Evolutionary conservation across 106 monocot genomes (phyloP).

Genomic region (Apostasia shenzhenica): DNA sequence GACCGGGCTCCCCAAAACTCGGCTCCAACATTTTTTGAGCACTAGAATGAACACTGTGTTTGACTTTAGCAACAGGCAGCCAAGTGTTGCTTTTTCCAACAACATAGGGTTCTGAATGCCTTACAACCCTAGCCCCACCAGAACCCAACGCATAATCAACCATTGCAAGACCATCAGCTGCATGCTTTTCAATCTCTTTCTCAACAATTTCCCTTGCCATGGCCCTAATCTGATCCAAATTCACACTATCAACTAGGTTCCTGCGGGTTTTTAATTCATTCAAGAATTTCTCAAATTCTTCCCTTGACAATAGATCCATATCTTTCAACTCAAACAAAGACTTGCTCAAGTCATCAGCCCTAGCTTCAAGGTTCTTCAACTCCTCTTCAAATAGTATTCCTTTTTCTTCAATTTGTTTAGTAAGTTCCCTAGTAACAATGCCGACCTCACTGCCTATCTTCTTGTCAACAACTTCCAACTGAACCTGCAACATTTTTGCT

Average conservation of each 20-base stretch:
- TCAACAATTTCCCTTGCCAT: slow-evolving; percentile 44
- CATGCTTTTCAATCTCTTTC: slow-evolving; percentile 61
- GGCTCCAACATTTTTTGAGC: slow-evolving; percentile 91
- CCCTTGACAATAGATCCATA: slow-evolving; percentile 39
- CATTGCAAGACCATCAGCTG: slow-evolving; percentile 55
- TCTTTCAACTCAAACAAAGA: slow-evolving; percentile 39
- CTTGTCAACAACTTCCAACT: slow-evolving; percentile 69
- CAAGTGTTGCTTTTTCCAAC: slow-evolving; percentile 27
- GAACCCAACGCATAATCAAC: slow-evolving; percentile 57
- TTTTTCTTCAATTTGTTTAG: slow-evolving; percentile 45
- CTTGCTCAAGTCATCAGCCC: slow-evolving; percentile 37
- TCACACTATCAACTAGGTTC: slow-evolving; percentile 18
- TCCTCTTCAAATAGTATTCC: slow-evolving; percentile 31
- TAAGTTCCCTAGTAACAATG: slow-evolving; percentile 20
- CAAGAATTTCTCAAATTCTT: slow-evolving; percentile 38
- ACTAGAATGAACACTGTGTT: slow-evolving; percentile 30
- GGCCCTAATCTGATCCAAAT: slow-evolving; percentile 39
- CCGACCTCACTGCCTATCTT: slow-evolving; percentile 51
- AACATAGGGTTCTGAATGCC: slow-evolving; percentile 44
- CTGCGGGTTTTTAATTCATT: slow-evolving; percentile 21
- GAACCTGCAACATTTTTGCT: slow-evolving; percentile 73
- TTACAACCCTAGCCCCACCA: slow-evolving; percentile 48
- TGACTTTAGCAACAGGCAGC: slow-evolving; percentile 26
- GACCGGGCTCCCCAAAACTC: slow-evolving; percentile 95
- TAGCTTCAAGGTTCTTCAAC: slow-evolving; percentile 40